Percentiles rank a stretch among this genome's conserved stretches.
Evolutionary conservation across 495 filamentous ascomycete species (phyloP).

Genomic region (Venustampulla echinocandica): DNA sequence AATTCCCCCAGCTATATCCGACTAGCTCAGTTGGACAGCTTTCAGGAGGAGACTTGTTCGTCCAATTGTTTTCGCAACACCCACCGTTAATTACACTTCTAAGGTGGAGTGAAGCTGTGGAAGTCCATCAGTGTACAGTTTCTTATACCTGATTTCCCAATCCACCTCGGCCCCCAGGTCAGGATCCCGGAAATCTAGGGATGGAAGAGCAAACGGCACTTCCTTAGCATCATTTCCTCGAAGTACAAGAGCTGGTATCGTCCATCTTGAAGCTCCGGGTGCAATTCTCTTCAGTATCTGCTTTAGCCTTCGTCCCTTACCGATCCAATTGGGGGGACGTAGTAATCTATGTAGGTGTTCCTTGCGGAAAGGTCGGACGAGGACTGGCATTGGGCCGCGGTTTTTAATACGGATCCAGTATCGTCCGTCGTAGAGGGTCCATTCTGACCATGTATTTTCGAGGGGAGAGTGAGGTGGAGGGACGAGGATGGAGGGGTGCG

Average conservation of each 20-base stretch:
- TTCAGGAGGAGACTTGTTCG: no score
- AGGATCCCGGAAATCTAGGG: constrained; percentile 33
- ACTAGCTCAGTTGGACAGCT: no score
- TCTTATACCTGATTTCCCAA: constrained; percentile 41
- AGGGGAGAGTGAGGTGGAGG: not conserved
- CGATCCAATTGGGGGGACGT: not conserved
- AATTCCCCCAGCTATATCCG: no score
- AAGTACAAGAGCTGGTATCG: constrained; percentile 32
- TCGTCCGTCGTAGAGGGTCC: constrained; percentile 67
- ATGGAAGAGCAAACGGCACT: constrained; percentile 42
- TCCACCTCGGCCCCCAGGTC: constrained; percentile 22
- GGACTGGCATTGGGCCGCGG: constrained; percentile 27
- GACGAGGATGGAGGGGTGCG: not conserved
- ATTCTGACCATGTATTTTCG: constrained; percentile 27
- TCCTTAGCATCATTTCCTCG: constrained; percentile 3
- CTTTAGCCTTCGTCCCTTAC: constrained; percentile 19
- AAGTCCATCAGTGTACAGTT: constrained; percentile 29
- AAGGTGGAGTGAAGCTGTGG: no score
- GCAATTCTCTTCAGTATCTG: constrained; percentile 33
- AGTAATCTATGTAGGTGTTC: not conserved
- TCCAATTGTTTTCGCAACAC: no score
- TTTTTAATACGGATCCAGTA: constrained; percentile 66
- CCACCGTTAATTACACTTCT: no score
- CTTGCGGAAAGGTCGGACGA: constrained; percentile 39
- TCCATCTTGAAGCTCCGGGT: constrained; percentile 43